These are phyloP conservation scores for Curvularia sp. DNA, from an alignment of 2,329 filamentous ascomycete species.

Conservation along the genomic window DNA sequence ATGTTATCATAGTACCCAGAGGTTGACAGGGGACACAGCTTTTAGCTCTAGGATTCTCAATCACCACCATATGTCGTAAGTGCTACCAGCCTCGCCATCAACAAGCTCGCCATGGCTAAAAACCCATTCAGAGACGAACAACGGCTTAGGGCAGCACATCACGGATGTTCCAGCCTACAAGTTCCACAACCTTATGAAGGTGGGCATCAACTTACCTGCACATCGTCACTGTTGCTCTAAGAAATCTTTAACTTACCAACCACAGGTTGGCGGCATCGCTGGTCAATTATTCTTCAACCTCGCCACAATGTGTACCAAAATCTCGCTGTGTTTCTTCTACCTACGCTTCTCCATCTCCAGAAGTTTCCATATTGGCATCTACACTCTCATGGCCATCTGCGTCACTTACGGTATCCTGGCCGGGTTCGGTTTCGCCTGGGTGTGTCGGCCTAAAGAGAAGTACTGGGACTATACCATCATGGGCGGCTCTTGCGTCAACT, in stretches of 20 bases:
- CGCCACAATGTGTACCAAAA: slow-evolving; percentile 24
- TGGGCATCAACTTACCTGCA: slow-evolving; percentile 1
- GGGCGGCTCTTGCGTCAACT: slow-evolving; percentile 22
- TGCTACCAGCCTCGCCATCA: background rate
- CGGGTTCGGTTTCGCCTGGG: slow-evolving; percentile 27
- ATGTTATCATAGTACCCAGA: background rate
- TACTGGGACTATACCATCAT: slow-evolving; percentile 28
- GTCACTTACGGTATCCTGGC: slow-evolving; percentile 22
- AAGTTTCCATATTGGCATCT: slow-evolving; percentile 14
- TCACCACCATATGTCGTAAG: slow-evolving; percentile 21
- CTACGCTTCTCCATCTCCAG: slow-evolving; percentile 21
- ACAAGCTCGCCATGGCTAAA: background rate
- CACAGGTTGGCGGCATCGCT: slow-evolving; percentile 26
- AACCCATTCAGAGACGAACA: slow-evolving; percentile 20
- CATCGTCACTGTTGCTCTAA: background rate
- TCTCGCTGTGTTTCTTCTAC: slow-evolving; percentile 27
- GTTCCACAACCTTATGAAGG: slow-evolving; percentile 28
- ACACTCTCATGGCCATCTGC: slow-evolving; percentile 20
- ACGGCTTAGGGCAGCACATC: slow-evolving; percentile 26
- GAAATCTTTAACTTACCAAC: background rate
- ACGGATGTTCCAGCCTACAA: slow-evolving; percentile 20
- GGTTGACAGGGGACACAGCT: slow-evolving; percentile 12
- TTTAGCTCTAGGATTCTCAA: slow-evolving; percentile 21
- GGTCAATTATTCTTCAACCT: slow-evolving; percentile 27
- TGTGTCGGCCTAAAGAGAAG: slow-evolving; percentile 25